Conservation (phyloP, 768 basidiomycete species). For the Amanita pallidorosea region DNA sequence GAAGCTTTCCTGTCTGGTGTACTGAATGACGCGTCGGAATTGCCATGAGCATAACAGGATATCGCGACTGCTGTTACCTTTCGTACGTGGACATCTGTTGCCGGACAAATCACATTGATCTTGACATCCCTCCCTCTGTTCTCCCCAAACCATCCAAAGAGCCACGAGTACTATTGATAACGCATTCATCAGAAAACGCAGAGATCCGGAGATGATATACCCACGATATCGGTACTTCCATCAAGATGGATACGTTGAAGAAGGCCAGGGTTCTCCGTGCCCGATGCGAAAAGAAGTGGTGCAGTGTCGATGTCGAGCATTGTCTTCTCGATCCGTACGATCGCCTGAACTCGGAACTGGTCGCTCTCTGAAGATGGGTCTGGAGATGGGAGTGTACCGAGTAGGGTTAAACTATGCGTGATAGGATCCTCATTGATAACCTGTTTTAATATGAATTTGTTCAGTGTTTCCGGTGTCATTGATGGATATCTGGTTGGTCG, state of each 20-base stretch:
- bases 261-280: constrained; percentile 18
- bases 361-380: constrained; percentile 15
- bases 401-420: constrained; percentile 50
- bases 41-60: background rate
- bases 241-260: constrained; percentile 36
- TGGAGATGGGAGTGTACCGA: constrained; percentile 47
- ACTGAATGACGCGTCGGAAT: constrained; percentile 28
- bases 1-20: constrained; percentile 58
- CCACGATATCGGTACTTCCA: constrained; percentile 59
- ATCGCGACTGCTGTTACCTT: constrained; percentile 38
- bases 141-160: constrained; percentile 56
- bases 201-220: constrained; percentile 11
- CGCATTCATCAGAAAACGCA: background rate
- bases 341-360: constrained; percentile 30
- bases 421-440: constrained; percentile 54
- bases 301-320: constrained; percentile 40
- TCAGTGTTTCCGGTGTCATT: constrained; percentile 20
- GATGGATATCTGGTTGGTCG: background rate
- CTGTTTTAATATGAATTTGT: constrained; percentile 42
- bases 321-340: constrained; percentile 73
- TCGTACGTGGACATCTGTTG: constrained; percentile 80
- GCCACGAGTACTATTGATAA: constrained; percentile 62
- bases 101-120: constrained; percentile 78
- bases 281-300: constrained; percentile 20
- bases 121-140: constrained; percentile 54